Base-by-base conservation (phyloP, 352 stramenopile species). In the Phytophthora multivora region DNA sequence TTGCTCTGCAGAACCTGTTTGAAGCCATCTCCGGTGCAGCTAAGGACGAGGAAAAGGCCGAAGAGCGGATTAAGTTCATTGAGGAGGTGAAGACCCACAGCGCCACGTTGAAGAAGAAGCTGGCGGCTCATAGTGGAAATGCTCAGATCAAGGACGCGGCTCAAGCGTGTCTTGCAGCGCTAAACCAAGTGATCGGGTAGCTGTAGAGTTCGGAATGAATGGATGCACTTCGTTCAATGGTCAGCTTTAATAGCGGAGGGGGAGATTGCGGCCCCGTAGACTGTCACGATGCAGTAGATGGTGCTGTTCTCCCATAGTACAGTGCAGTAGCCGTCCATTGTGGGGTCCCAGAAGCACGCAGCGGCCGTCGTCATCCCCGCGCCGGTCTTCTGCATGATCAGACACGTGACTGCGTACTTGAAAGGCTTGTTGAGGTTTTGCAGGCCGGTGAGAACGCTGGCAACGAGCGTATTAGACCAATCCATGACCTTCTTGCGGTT, bases 381-480 rank as follows among this genome's bases (percentile, higher is more conserved):
- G 23, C 85, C 85, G 2, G 83, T 94, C 62, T 94, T 94, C 51
- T 94, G 85, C 83, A 94, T 90, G 65, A 94, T 90, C 41, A 94
- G 66, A 59, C 85, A 94, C 26, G 85, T 94, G 36, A 92, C 82
- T n/a, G 75, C 73, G 61, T 90, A 89, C 68, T 94, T 94, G 71
- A 94, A 91, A 3, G 85, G 85, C 46, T 94, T 94, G 73, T 91
- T 94, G 70, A 94, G 79, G 68, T 90, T 92, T 70, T 91, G 85
- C 33, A 94, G 71, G 0, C 83, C 85, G 21, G 79, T 89, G 51
- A 94, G 78, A 31, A 94, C 85, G n/a, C 77, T 67, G 2, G 85
- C 85, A 38, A 94, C 85, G 21, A 94, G 73, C 31, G 85, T 80
- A 50, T 94, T 94, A 56, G 80, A 89, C 85, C 85, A 94, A 68